Conservation (phyloP, 768 basidiomycete species). For the Trametes cinnabarina region DNA sequence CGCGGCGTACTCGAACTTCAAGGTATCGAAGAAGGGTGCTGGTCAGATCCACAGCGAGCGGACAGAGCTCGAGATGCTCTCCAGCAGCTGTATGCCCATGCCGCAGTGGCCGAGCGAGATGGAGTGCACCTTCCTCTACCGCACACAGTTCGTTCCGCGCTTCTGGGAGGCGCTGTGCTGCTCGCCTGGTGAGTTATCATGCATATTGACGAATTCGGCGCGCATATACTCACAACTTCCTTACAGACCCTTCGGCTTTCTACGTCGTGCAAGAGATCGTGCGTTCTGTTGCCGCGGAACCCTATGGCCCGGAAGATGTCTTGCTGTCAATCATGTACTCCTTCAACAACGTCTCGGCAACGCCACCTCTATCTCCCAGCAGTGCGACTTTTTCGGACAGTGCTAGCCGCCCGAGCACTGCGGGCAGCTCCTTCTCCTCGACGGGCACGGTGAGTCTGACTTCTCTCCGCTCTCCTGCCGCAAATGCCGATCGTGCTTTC, state of each 20-base stretch:
- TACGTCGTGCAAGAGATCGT: conserved; percentile 27
- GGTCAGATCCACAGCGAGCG: conserved; percentile 49
- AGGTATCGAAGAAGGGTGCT: conserved; percentile 49
- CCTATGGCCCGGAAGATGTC: conserved; percentile 14
- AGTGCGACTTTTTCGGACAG: conserved; percentile 23
- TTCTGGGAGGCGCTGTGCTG: conserved; percentile 26
- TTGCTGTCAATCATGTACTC: conserved; percentile 26
- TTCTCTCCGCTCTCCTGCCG: not conserved
- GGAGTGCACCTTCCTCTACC: conserved; percentile 28
- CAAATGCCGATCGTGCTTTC: not conserved
- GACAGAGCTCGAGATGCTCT: conserved; percentile 29
- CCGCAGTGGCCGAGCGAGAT: conserved; percentile 21
- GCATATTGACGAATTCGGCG: not conserved
- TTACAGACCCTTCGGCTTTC: conserved; percentile 24
- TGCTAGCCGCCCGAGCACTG: conserved; percentile 21
- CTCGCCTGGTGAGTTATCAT: conserved; percentile 14
- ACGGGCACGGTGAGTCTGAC: conserved; percentile 7
- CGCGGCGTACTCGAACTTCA: conserved; percentile 55
- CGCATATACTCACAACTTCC: not conserved
- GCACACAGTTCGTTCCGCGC: conserved; percentile 24
- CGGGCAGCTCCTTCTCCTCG: conserved; percentile 11
- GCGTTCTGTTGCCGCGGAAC: conserved; percentile 12
- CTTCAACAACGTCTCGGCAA: conserved; percentile 25
- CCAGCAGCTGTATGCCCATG: conserved; percentile 21
- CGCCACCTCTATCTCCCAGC: conserved; percentile 26